Conservation (phyloP, 257 asterid species). For the Solanum appendiculatum region DNA sequence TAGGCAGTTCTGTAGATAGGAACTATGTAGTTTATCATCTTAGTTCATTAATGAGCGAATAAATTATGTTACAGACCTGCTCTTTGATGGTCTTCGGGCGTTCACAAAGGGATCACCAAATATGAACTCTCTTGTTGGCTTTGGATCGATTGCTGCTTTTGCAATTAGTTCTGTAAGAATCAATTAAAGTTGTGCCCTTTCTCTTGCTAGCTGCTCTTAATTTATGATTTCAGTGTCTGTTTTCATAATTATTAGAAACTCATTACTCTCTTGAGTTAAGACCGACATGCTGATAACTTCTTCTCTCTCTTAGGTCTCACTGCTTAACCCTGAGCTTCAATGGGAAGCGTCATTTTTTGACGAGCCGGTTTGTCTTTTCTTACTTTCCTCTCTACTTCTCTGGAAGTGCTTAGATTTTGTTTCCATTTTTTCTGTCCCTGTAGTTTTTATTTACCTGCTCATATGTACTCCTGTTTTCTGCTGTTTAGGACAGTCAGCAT, state of each 20-base stretch:
- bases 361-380: slow-evolving; percentile 75
- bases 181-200: not conserved
- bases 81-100: slow-evolving; percentile 77
- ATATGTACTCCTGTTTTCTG: not conserved
- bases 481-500: not conserved
- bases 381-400: not conserved
- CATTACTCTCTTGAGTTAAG: not conserved
- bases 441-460: not conserved
- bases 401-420: not conserved
- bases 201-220: slow-evolving; percentile 8
- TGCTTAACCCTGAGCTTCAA: slow-evolving; percentile 75
- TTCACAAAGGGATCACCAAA: slow-evolving; percentile 85
- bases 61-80: slow-evolving; percentile 50
- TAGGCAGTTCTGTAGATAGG: not conserved
- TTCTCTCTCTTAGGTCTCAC: slow-evolving; percentile 51
- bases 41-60: not conserved
- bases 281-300: not conserved
- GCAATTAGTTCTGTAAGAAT: slow-evolving; percentile 80
- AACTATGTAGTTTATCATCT: not conserved
- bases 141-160: slow-evolving; percentile 96
- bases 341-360: slow-evolving; percentile 96
- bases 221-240: slow-evolving; percentile 2
- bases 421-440: not conserved
- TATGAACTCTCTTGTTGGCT: slow-evolving; percentile 97
- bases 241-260: not conserved